Percentiles rank a stretch among this genome's conserved stretches.
Conservation (phyloP, 345 rosid species). For the Arabidopsis suecica region DNA sequence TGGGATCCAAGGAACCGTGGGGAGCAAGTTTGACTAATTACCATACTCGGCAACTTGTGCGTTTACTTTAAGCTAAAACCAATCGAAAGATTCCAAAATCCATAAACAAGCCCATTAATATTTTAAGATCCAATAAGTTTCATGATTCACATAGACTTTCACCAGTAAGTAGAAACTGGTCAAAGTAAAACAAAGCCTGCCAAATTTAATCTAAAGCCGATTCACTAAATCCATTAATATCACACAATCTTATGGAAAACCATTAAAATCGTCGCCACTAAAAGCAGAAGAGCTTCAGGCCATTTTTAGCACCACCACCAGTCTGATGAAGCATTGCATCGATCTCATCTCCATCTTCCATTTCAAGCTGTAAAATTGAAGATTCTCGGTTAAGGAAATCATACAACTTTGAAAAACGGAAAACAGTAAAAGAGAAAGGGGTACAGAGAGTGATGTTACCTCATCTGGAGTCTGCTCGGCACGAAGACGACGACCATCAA, state of each 20-base stretch:
- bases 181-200: conserved; percentile 30
- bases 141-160: conserved; percentile 18
- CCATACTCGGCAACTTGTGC: not conserved
- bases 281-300: conserved; percentile 39
- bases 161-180: not conserved
- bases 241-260: conserved; percentile 9
- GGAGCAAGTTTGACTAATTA: not conserved
- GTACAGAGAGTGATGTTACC: conserved; percentile 44
- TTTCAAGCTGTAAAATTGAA: conserved; percentile 62
- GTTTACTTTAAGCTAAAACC: not conserved
- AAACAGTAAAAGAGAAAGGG: not conserved
- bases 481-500: conserved; percentile 88
- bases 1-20: not conserved
- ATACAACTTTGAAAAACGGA: not conserved
- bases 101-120: conserved; percentile 26
- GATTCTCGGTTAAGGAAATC: not conserved
- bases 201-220: conserved; percentile 26
- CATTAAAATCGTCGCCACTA: not conserved
- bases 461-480: conserved; percentile 94
- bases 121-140: conserved; percentile 24
- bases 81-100: not conserved
- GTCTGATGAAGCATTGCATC: conserved; percentile 94
- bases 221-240: conserved; percentile 16
- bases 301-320: conserved; percentile 51
- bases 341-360: conserved; percentile 95